Evolutionary conservation across 169 alveolate species (phyloP), one percentile per base, ranked within the genome.

Genomic region (Plasmodium malariae): DNA sequence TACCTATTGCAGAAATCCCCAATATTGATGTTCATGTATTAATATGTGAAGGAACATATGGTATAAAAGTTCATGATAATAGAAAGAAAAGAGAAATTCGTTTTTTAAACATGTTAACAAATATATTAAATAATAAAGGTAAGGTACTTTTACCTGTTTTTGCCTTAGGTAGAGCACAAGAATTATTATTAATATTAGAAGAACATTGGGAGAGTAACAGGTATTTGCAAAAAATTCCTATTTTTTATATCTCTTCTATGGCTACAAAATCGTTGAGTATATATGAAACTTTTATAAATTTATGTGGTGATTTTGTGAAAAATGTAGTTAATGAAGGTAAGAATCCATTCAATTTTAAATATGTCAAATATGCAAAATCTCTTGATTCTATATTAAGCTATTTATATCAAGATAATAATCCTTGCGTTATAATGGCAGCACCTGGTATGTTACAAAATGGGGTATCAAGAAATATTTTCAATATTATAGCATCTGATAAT

Each of bases 361-460:
- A 94, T 68, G 96, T 97, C 34, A 94, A 95, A 59, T 94, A 95
- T 80, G 97, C 97, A 19, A 93, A 92, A 93, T 92, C 97, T 30
- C 76, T 95, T 40, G 96, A 85, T n/a, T 87, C 86, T 28, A 88
- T 94, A 17, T 48, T 78, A 68, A 76, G 45, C 28, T 92, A 94
- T 76, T 69, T 94, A 67, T 74, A 73, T 26, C 65, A 91, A 37
- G 96, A 94, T 51, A 91, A 91, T 71, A 55, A 73, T 37, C 99
- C 99, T 6, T 95, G 99, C 63, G 99, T 98, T 9, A 96, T 98
- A n/a, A 96, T 98, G 98, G 99, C 99, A 1, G 96, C 99, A 32
- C 99, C 99, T 14, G 99, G 99, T 45, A 98, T 98, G 99, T 94
- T 98, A 6, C 99, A 98, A 93, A 97, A 97, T 85, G 99, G 99